A percentile compares a stretch with the other conserved stretches of the same genome.
Evolutionary conservation across 2,329 filamentous ascomycete genomes (phyloP).

Genomic region (Pseudogymnoascus sp.): DNA sequence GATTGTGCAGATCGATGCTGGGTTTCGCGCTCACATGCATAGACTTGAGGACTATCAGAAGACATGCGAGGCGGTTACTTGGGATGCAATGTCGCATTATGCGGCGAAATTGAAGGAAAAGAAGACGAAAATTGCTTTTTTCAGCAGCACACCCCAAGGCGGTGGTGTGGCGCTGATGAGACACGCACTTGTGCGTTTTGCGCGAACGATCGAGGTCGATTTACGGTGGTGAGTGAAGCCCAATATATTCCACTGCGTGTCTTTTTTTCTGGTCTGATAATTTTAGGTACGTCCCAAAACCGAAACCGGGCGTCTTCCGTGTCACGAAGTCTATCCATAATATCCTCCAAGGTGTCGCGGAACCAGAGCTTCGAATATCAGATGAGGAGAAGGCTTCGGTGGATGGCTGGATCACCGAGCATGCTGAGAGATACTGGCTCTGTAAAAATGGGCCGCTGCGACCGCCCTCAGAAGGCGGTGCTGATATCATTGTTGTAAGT

Average conservation of each 20-base stretch:
- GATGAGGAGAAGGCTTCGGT: conserved; percentile 55
- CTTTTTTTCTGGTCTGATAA: background rate
- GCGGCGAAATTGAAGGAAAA: conserved; percentile 45
- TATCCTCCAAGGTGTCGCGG: conserved; percentile 72
- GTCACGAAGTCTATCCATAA: conserved; percentile 87
- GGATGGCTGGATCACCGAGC: conserved; percentile 64
- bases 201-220: conserved; percentile 58
- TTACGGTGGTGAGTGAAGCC: conserved; percentile 59
- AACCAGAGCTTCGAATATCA: conserved; percentile 56
- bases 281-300: conserved; percentile 56
- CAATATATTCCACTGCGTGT: background rate
- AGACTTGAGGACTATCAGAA: conserved; percentile 43
- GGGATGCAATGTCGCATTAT: conserved; percentile 49
- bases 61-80: conserved; percentile 47
- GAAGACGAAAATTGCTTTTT: conserved; percentile 54
- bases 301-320: conserved; percentile 69
- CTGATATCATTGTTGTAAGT: conserved; percentile 62
- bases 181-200: conserved; percentile 63
- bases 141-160: conserved; percentile 58
- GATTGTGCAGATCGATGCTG: conserved; percentile 50
- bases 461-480: conserved; percentile 59
- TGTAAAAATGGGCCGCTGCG: conserved; percentile 59
- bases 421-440: conserved; percentile 70
- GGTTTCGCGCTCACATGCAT: conserved; percentile 43
- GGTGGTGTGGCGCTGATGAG: conserved; percentile 61